phyloP scores from a whole-genome alignment of 352 stramenopile genomes.

The Pythium dissimile region DNA sequence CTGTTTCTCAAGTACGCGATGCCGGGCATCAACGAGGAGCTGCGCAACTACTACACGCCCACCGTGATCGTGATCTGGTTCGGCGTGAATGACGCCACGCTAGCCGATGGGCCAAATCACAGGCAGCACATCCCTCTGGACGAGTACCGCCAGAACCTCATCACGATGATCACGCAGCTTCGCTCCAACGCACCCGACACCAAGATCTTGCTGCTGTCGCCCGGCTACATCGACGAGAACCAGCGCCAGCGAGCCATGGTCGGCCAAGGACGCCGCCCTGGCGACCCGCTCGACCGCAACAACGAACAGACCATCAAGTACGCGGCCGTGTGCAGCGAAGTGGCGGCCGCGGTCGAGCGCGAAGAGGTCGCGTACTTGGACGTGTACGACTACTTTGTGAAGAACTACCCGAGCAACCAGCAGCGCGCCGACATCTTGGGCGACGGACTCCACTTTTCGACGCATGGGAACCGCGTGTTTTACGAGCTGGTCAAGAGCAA shows the following conservation, averaged over 20 bases:
- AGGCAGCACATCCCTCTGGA: slow-evolving; percentile 41
- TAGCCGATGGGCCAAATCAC: slow-evolving; percentile 22
- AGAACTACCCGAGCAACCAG: slow-evolving; percentile 4
- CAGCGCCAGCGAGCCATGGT: neutral
- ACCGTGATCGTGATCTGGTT: slow-evolving; percentile 34
- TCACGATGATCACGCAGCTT: slow-evolving; percentile 23
- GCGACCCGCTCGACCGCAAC: slow-evolving; percentile 8
- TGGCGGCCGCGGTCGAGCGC: neutral
- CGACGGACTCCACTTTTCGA: slow-evolving; percentile 7
- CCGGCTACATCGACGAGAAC: slow-evolving; percentile 9
- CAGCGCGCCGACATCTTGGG: neutral
- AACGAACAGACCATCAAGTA: slow-evolving; percentile 2
- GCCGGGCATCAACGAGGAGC: slow-evolving; percentile 25
- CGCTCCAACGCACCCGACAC: slow-evolving; percentile 15
- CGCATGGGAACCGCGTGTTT: slow-evolving; percentile 3
- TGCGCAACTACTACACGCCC: slow-evolving; percentile 17
- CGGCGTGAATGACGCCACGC: slow-evolving; percentile 14
- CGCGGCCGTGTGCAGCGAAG: neutral
- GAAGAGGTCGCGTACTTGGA: neutral
- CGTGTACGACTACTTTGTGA: slow-evolving; percentile 5
- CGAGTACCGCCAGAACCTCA: slow-evolving; percentile 39
- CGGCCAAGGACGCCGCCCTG: neutral
- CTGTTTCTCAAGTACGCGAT: slow-evolving; percentile 23
- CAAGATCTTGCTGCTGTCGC: slow-evolving; percentile 6
- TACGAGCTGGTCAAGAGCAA: slow-evolving; percentile 6